These are phyloP conservation scores for Fusarium neocosmosporiellum DNA, from an alignment of 2,329 filamentous ascomycete species.

Conservation along the genomic window DNA sequence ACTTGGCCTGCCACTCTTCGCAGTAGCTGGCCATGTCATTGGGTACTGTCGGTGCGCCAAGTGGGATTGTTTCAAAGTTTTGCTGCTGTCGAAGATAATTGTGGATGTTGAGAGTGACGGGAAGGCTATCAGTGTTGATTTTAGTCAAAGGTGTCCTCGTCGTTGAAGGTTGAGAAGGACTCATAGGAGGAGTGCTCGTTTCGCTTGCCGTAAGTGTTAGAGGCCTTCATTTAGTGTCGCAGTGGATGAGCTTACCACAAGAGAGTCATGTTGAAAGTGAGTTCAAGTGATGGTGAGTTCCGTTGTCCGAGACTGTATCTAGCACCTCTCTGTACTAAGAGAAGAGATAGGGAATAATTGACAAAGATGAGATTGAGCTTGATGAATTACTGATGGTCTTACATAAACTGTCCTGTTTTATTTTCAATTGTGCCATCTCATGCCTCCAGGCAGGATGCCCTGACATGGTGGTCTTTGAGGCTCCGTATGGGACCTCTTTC, in stretches of 20 bases:
- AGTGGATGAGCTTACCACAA: not conserved
- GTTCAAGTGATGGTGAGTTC: not conserved
- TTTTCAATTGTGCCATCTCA: rapidly evolving
- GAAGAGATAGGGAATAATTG: not conserved
- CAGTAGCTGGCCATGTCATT: not conserved
- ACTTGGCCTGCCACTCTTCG: not conserved
- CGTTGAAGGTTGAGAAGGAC: not conserved
- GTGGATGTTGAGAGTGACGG: not conserved
- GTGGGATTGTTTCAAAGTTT: not conserved
- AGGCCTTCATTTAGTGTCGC: rapidly evolving
- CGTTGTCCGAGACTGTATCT: not conserved
- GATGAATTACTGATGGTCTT: not conserved
- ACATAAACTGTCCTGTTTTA: not conserved
- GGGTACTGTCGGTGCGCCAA: not conserved
- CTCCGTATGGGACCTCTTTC: not conserved
- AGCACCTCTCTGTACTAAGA: not conserved
- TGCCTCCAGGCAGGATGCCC: not conserved
- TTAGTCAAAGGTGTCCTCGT: not conserved
- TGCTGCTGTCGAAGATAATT: not conserved
- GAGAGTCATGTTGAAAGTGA: not conserved
- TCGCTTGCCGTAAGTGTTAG: not conserved
- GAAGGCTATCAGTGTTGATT: not conserved
- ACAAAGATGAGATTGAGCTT: not conserved
- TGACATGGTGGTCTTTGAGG: not conserved
- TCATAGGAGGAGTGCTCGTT: not conserved